Evolutionary conservation across 176 grass and related monocot species (phyloP).

Genomic region (Lolium multiflorum): DNA sequence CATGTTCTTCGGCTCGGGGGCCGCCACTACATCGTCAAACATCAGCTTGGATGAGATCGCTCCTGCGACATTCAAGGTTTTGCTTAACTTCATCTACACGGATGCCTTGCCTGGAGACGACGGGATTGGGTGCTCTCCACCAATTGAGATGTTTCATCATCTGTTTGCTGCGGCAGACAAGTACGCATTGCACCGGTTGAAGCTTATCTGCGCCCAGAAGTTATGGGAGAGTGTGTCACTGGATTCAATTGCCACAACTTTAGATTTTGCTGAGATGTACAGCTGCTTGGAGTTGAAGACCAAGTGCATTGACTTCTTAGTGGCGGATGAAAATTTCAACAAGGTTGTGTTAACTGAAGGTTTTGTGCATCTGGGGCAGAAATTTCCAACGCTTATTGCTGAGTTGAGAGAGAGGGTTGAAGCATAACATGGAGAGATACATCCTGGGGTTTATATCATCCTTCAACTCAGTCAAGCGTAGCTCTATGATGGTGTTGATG

Average conservation of each 20-base stretch:
- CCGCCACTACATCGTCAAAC: background rate
- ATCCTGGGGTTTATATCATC: background rate
- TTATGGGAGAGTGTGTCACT: constrained; percentile 46
- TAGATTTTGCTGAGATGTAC: constrained; percentile 55
- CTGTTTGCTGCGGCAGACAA: constrained; percentile 58
- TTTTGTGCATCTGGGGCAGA: background rate
- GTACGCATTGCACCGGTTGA: constrained; percentile 59
- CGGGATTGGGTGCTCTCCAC: background rate
- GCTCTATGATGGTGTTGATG: background rate
- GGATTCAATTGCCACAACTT: constrained; percentile 33
- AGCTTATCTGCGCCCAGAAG: constrained; percentile 52
- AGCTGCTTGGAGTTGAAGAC: constrained; percentile 54
- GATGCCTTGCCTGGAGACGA: constrained; percentile 33
- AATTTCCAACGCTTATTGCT: constrained; percentile 16
- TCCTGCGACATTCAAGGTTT: constrained; percentile 38
- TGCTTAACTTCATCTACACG: constrained; percentile 61
- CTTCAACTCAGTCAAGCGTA: background rate
- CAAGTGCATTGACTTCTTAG: constrained; percentile 56
- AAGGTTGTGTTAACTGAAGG: constrained; percentile 28
- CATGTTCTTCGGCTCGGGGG: constrained; percentile 29
- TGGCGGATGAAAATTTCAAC: constrained; percentile 37
- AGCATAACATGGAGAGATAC: background rate
- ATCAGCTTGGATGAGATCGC: constrained; percentile 36
- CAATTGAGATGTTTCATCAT: background rate
- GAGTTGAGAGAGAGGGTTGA: constrained; percentile 3